A percentile compares a stretch with the other conserved stretches of the same genome.
Evolutionary conservation across 768 basidiomycete species (phyloP).

Genomic region (Dacryopinax primogenitus): DNA sequence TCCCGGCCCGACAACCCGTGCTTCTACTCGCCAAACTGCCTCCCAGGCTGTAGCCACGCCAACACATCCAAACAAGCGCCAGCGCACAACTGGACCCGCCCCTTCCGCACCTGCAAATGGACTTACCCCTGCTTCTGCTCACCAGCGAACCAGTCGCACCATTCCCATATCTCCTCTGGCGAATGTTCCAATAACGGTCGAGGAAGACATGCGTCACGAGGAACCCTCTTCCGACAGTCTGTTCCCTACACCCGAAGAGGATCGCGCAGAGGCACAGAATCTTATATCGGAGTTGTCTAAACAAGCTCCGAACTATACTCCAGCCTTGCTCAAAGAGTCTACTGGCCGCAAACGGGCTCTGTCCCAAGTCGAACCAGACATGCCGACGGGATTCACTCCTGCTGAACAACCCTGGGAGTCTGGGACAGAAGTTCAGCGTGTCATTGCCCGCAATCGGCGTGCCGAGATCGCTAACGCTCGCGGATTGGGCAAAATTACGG

Average conservation of each 20-base stretch:
- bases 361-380: conserved; percentile 1
- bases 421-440: background rate
- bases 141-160: conserved; percentile 4
- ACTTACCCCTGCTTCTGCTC: background rate
- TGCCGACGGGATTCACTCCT: background rate
- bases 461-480: conserved; percentile 1
- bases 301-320: background rate
- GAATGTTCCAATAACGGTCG: background rate
- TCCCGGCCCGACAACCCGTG: conserved; percentile 8
- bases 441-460: background rate
- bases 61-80: conserved; percentile 4
- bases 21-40: background rate
- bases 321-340: background rate
- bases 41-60: background rate
- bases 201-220: background rate
- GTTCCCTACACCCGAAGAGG: conserved; percentile 1
- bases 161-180: background rate
- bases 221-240: background rate
- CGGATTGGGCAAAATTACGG: background rate
- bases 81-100: conserved; percentile 2
- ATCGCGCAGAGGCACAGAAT: background rate
- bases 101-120: background rate
- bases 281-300: conserved; percentile 1
- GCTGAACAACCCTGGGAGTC: background rate
- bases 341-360: background rate